Evolutionary conservation across 345 rosid species (phyloP).

Genomic region (Anastatica hierochuntica): DNA sequence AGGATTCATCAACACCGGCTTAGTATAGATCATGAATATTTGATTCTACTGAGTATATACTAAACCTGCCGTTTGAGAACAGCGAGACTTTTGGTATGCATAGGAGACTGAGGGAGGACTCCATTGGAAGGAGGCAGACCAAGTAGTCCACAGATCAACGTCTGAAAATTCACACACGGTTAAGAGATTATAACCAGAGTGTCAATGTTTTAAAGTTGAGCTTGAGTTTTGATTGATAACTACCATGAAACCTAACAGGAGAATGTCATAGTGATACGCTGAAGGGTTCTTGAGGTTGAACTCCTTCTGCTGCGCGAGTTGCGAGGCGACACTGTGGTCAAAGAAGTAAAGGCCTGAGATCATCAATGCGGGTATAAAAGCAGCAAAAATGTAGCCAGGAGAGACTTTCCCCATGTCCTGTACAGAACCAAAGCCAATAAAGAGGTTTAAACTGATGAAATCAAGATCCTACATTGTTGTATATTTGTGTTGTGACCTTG

Average conservation of each 20-base stretch:
- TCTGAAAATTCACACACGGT: constrained; percentile 30
- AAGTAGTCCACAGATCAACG: constrained; percentile 68
- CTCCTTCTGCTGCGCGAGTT: constrained; percentile 79
- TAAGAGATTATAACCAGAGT: too few species aligned
- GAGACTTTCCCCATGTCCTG: constrained; percentile 78
- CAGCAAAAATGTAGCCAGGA: constrained; percentile 49
- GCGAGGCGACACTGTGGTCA: constrained; percentile 79
- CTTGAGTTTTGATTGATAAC: background rate
- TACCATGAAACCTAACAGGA: constrained; percentile 68
- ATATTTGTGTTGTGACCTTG: constrained; percentile 43
- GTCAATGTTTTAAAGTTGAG: too few species aligned
- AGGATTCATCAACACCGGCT: too few species aligned
- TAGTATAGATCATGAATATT: too few species aligned
- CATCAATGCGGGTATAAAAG: constrained; percentile 72
- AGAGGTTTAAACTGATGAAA: too few species aligned
- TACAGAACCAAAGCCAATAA: too few species aligned
- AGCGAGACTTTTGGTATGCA: too few species aligned
- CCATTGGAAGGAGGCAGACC: constrained; percentile 86
- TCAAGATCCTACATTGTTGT: too few species aligned
- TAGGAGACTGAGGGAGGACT: constrained; percentile 90
- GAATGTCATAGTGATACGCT: constrained; percentile 67
- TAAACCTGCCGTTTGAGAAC: constrained; percentile 60
- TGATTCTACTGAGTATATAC: too few species aligned
- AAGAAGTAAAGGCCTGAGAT: constrained; percentile 74
- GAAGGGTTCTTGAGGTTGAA: constrained; percentile 75